Base-by-base conservation (phyloP, 2,329 filamentous ascomycete genomes). In the Ophioceras dolichostomum region DNA sequence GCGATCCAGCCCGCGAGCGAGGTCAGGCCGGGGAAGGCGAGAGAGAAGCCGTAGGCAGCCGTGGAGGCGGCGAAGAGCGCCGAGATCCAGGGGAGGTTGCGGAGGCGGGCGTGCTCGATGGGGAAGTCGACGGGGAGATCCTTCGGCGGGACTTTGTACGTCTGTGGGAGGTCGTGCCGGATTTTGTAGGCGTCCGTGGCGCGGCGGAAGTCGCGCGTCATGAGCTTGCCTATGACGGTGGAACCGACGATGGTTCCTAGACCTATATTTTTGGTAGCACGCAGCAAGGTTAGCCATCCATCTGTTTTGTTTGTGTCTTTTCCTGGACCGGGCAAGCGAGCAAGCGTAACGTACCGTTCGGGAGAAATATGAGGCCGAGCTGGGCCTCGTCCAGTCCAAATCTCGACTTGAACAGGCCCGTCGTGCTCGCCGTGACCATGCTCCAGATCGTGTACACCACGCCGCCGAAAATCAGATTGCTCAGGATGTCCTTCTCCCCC, bases 391-490 rank as follows among this genome's bases (percentile, higher is more conserved):
- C 43, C 1, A 54, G 47, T 3, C 36, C 31, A 19, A 53, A 53
- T 1, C 47, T 38, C 24, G 36, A 18, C 32, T 58, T 52, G 40
- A 65, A 57, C 3, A 60, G 34, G 1, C 47, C 45, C 0, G 61
- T 58, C 2, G 63, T 65, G 12, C 53, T 60, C 1, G 60, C 56
- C 7, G 59, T 64, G 4, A 68, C 59, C 64, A 68, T 68, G 16
- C 57, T 65, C 62, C 63, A 67, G 40, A 42, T 29, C 4, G 41
- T 27, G 27, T 40, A 43, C 4, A 41, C 37, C 14, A 41, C 28
- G 14, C 45, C 45, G 32, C 58, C 55, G 32, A 55, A 64, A 13
- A 61, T 36, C 3, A 69, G 43, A 9, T 57, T 59, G n/a, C 60
- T 45, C 19, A 62, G 45, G 6, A 68, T 58, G 32, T 67, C 64